Conservation (phyloP, 2,329 filamentous ascomycete species). For the Trichoderma asperellum region DNA sequence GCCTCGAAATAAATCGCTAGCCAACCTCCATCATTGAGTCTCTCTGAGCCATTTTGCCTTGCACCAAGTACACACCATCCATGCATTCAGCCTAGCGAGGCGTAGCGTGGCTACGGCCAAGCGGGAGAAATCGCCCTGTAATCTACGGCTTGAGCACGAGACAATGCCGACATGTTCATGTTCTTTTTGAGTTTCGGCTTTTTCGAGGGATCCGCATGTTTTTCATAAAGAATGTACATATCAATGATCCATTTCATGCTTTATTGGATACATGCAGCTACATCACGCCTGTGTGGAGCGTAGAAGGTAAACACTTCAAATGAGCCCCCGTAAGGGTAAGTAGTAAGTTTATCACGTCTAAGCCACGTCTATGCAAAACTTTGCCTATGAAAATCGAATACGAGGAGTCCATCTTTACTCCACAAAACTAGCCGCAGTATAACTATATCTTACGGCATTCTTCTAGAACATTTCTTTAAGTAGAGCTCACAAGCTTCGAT, state of each 20-base stretch:
- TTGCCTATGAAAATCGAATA: background rate
- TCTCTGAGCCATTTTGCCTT: background rate
- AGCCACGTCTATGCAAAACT: background rate
- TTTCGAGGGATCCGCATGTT: background rate
- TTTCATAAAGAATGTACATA: background rate
- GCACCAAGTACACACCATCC: background rate
- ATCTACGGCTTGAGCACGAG: background rate
- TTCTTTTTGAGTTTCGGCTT: background rate
- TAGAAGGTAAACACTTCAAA: background rate
- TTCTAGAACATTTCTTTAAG: background rate
- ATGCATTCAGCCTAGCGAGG: conserved; percentile 1
- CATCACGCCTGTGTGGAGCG: background rate
- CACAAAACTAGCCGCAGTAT: background rate
- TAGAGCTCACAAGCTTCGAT: background rate
- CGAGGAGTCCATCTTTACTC: background rate
- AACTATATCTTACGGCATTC: background rate
- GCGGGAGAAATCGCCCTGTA: background rate
- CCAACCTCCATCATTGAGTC: background rate
- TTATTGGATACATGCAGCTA: background rate
- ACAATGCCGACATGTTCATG: background rate
- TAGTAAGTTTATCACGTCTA: background rate
- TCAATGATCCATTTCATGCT: background rate
- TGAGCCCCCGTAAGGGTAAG: background rate
- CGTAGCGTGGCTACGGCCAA: background rate
- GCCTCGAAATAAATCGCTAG: background rate